Conservation (phyloP, 441 rosid genomes). For the Populus hybrid region DNA sequence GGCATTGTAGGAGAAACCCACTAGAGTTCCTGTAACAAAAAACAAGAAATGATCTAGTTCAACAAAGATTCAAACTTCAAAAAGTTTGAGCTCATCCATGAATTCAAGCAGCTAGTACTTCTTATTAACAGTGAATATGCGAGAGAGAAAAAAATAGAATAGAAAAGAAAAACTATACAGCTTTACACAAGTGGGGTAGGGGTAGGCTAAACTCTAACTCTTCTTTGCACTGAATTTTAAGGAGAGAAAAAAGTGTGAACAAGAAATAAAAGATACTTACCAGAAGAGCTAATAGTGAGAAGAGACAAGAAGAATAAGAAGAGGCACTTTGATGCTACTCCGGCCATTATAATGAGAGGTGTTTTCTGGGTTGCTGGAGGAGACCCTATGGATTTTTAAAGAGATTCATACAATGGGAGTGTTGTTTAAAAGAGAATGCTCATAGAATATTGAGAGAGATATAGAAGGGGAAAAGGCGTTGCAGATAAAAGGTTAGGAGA, state of each 20-base stretch:
- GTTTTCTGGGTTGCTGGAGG: slow-evolving; percentile 28
- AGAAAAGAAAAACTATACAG: too few relatives aligned
- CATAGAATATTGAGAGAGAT: slow-evolving; percentile 13
- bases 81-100: background rate
- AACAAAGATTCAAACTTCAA: background rate
- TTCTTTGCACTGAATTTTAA: background rate
- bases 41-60: background rate
- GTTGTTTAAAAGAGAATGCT: slow-evolving; percentile 26
- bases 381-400: slow-evolving; percentile 21
- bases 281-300: slow-evolving; percentile 45
- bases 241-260: background rate
- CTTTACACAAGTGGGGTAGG: background rate
- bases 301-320: slow-evolving; percentile 48
- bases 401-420: slow-evolving; percentile 15
- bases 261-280: slow-evolving; percentile 29
- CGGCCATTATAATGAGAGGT: slow-evolving; percentile 43
- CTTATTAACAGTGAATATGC: too few relatives aligned
- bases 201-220: background rate
- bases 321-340: slow-evolving; percentile 23
- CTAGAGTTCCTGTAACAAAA: slow-evolving; percentile 35
- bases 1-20: slow-evolving; percentile 36
- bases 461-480: slow-evolving; percentile 2
- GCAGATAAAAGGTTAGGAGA: slow-evolving; percentile 16
- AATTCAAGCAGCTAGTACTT: background rate
- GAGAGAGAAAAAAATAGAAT: background rate